Evolutionary conservation across 805 yeast species (phyloP).

Genomic region (Tanozyma kutaoensis): DNA sequence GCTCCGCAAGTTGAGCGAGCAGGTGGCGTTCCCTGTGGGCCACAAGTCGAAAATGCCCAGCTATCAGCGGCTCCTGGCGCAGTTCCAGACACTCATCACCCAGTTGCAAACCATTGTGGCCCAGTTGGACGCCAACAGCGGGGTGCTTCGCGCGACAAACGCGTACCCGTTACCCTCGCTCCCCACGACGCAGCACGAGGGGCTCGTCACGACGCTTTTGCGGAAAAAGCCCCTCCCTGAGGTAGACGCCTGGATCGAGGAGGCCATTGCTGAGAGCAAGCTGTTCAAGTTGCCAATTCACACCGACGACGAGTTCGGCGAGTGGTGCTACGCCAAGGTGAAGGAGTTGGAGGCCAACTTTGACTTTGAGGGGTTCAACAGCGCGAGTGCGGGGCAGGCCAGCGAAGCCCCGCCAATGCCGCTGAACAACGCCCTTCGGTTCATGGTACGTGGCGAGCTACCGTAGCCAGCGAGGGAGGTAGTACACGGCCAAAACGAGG

Average conservation of each 20-base stretch:
- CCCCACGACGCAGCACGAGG: slow-evolving; percentile 77
- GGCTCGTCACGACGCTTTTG: slow-evolving; percentile 68
- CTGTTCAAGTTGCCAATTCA: slow-evolving; percentile 13
- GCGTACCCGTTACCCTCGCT: slow-evolving; percentile 76
- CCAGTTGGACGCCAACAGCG: slow-evolving; percentile 50
- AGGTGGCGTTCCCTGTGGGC: no score
- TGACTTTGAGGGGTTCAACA: slow-evolving; percentile 49
- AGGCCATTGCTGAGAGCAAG: slow-evolving; percentile 8
- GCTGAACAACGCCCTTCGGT: no score
- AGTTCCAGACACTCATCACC: slow-evolving; percentile 69
- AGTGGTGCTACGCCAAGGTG: slow-evolving; percentile 49
- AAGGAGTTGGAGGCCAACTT: slow-evolving; percentile 41
- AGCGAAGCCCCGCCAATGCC: no score
- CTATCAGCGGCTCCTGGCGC: slow-evolving; percentile 66
- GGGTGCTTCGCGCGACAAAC: slow-evolving; percentile 48
- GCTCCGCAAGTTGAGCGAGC: slow-evolving; percentile 22
- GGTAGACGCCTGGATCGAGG: slow-evolving; percentile 70
- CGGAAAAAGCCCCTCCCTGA: slow-evolving; percentile 87
- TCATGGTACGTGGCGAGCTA: no score
- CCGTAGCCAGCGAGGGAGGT: no score
- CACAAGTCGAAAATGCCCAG: slow-evolving; percentile 23
- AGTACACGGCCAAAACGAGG: no score
- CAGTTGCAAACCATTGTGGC: slow-evolving; percentile 70
- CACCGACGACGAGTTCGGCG: slow-evolving; percentile 52
- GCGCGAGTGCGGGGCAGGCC: no score